Evolutionary conservation across 1,284 basidiomycete species (phyloP), one percentile per base, ranked within the genome.

Genomic region (Heterobasidion occidentale): DNA sequence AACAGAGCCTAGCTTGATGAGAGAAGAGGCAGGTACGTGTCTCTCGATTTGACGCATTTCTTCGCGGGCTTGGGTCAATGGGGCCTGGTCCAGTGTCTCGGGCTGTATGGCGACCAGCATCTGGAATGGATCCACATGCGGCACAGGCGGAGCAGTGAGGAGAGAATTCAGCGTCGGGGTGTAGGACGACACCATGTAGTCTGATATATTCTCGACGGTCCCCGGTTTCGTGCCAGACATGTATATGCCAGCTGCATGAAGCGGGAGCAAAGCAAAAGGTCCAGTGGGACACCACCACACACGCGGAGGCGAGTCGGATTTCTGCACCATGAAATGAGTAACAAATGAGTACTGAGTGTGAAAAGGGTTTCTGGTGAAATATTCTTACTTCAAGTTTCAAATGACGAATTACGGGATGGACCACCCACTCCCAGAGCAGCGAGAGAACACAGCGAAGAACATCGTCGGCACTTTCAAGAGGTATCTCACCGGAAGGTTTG

Each of bases 161-260:
- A 46, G 17, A 38, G 36, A 9, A 35, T n/a, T 9, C 8, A 67
- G 51, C 1, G 63, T 65, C 7, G 63, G 61, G 7, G 56, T 64
- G 53, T 66, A 67, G 2, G 65, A 67, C 9, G 64, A 64, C 11
- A 63, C 50, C 35, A 61, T 60, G 34, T 58, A 60, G 34, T 66
- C 61, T 7, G 48, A 49, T 7, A 36, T 34, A 0, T 54, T 57
- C 4, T 53, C 49, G 9, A 46, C 46, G 47, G 19, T 42, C 12
- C 12, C 46, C 2, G 51, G 45, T 46, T 61, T 58, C 7, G 57
- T 54, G 4, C 61, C 60, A 5, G 27, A 27, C 5, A 4, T 6
- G 5, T 60, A 60, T 7, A 52, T 20, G 17, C 59, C 59, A 20
- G 59, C 59, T 17, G 59, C 59, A 49, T 60, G 59, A 44, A 60